Base-by-base conservation (phyloP, 805 yeast genomes). In the Wickerhamiella kurtzmanii region DNA sequence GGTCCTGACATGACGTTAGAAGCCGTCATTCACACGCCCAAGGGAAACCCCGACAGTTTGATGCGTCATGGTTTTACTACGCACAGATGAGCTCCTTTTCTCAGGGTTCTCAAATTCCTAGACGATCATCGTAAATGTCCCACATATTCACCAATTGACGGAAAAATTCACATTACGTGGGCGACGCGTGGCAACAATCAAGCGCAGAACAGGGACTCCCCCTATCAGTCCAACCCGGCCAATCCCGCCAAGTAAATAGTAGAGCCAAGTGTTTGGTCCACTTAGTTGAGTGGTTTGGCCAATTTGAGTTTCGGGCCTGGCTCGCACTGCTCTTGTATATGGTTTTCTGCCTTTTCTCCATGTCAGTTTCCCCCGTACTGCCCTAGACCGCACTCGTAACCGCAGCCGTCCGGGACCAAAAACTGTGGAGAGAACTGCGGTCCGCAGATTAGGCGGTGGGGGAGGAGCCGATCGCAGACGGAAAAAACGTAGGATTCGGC, bases 151-250 rank as follows among this genome's bases (percentile, higher is more conserved):
- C n/a, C n/a, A 35, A 11, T 35, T 11, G 17, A 35, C 32, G 41
- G 41, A 38, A 38, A 38, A 38, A 38, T 38, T 19, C 28, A 38
- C 22, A 21, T 38, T 22, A 21, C 41, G 41, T 21, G 32, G 32
- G 32, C 41, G 41, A 17, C 32, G 32, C 41, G 41, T 22, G 16
- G 41, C 28, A 11, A 38, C 22, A n/a, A 38, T n/a, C 41, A 22
- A 11, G 11, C 41, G 41, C 28, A 38, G n/a, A 16, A 38, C 21
- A 3, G 41, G 41, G 18, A 38, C 19, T 38, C 41, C 41, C 17
- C 41, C 17, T 18, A 38, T 18, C 22, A 22, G 32, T 25, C 32
- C 32, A 6, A 25, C 32, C 32, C 32, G 6, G 32, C 32, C 32
- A 6, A 25, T 25, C 11, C 32, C 32, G 6, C 32, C 32, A 6